Base-by-base conservation (phyloP, 192 early-diverging fungal species). In the Coemansia sp. region DNA sequence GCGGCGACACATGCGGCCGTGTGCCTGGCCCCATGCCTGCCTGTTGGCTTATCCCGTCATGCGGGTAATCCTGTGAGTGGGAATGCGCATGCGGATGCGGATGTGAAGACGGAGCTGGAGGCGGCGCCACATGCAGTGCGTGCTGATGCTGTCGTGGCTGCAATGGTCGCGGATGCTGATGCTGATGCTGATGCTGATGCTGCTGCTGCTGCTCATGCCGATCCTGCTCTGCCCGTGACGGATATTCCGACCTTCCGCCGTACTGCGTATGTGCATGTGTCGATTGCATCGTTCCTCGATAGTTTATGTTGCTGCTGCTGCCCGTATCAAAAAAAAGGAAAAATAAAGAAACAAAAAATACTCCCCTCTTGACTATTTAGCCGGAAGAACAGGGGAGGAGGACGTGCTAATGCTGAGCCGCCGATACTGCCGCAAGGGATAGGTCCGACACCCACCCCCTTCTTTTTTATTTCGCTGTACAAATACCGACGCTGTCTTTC, bases 241-340 rank as follows among this genome's bases (percentile, higher is more conserved):
- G 23, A 13, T 51, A 57, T 17, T 58, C 55, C 41, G 61, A 18
- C 38, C 22, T 34, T 22, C 25, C 66, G 40, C 25, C 47, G 15
- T 49, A 59, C 10, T 30, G 27, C 10, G 27, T 30, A 13, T 60
- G 38, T 18, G 27, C 7, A 13, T 60, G 38, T 18, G 22, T 27
- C 58, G 48, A 43, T 47, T 60, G 48, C 58, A 60, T 60, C 50
- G 33, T 38, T 40, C 21, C 45, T 48, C 30, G 17, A 27, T 57
- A 51, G 54, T 8, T 14, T 9, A 9, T 11, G 22, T 33, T 65
- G 48, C 17, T 58, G 47, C 17, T 49, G 48, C 24, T 58, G 15
- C 37, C 21, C n/a, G 21, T n/a, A n/a, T n/a, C n/a, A n/a, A n/a
- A n/a, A n/a, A n/a, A n/a, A n/a, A n/a, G n/a, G n/a, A 19, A 19